These are phyloP conservation scores for Cicer pinnatifidum DNA, from an alignment of 306 rosid species.

Conservation along the genomic window DNA sequence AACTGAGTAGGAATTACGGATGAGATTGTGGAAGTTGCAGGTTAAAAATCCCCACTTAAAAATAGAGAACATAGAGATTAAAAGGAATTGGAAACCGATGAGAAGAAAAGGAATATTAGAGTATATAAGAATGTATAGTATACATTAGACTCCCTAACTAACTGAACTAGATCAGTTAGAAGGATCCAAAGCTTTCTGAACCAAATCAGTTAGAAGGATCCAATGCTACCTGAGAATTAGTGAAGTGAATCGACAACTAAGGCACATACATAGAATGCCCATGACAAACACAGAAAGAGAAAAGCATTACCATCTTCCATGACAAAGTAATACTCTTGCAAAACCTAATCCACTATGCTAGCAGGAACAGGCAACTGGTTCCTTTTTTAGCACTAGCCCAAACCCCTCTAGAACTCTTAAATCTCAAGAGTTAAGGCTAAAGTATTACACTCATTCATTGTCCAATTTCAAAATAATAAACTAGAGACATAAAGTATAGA, in stretches of 20 bases:
- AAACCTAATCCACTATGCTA: conserved; percentile 4
- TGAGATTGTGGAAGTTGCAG: not conserved
- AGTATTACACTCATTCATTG: not conserved
- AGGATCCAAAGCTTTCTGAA: too few relatives aligned
- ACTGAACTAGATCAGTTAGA: too few relatives aligned
- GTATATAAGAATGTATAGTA: too few relatives aligned
- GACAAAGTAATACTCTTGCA: not conserved
- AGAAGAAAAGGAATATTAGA: not conserved
- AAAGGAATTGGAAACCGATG: not conserved
- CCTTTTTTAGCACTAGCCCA: conserved; percentile 7
- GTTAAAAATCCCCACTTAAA: not conserved
- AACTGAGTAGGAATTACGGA: not conserved
- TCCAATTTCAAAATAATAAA: conserved; percentile 19
- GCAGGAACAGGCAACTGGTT: not conserved
- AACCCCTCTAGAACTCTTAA: conserved; percentile 4
- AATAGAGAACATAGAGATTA: not conserved
- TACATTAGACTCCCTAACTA: too few relatives aligned
- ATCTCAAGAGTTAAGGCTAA: conserved; percentile 1
- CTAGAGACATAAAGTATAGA: not conserved
- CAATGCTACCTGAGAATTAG: conserved; percentile 7
- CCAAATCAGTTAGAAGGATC: too few relatives aligned
- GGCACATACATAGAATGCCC: not conserved
- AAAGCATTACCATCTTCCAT: conserved; percentile 20
- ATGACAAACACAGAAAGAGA: not conserved
- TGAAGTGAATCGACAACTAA: conserved; percentile 15